Base-by-base conservation (phyloP, 1,284 basidiomycete species). In the Apiotrichum montevideense region DNA sequence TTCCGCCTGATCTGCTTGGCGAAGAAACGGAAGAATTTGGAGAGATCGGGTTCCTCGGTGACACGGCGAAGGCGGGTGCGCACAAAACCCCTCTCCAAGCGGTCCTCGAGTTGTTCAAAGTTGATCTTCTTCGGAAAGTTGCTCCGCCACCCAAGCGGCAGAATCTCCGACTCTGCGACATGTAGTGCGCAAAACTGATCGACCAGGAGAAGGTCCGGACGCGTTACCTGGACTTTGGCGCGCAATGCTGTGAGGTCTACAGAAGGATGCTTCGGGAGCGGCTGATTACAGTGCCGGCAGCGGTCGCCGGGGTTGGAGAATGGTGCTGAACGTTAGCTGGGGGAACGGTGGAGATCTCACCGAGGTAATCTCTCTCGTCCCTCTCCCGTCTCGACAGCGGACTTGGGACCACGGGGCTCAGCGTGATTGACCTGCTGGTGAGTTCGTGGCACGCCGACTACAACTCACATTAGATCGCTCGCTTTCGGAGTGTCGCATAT, bases 41-140 rank as follows among this genome's bases (percentile, higher is more conserved):
- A 64, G 13, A 48, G 37, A 35, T 55, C 40, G 7, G 71, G 69
- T 2, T 66, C 32, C 10, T 51, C 48, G 9, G 63, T 52, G 45
- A 76, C 59, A 3, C 55, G 55, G 33, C 66, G 58, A 10, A 75
- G 40, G 33, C 59, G 57, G 3, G 53, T 37, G 49, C 65, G 58
- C 4, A 71, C 56, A 63, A 66, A 67, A 3, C 58, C 56, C 2
- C n/a, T 6, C 41, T 42, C 41, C 63, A 66, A 66, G 4, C 58
- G 55, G 2, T 42, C 14, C 41, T 42, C 41, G 9, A 75, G 55
- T 14, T 69, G 60, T 2, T 44, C 29, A 50, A 73, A 74, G 46
- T 71, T 67, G 49, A 76, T 64, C 0, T 46, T 39, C 6, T 44
- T 32, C 1, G 73, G 74, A 53, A 69, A 76, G 0, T 72, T 72